Percentiles rank a stretch among this genome's conserved stretches.
Evolutionary conservation across 805 yeast species (phyloP).

Genomic region (Pichia insulana): DNA sequence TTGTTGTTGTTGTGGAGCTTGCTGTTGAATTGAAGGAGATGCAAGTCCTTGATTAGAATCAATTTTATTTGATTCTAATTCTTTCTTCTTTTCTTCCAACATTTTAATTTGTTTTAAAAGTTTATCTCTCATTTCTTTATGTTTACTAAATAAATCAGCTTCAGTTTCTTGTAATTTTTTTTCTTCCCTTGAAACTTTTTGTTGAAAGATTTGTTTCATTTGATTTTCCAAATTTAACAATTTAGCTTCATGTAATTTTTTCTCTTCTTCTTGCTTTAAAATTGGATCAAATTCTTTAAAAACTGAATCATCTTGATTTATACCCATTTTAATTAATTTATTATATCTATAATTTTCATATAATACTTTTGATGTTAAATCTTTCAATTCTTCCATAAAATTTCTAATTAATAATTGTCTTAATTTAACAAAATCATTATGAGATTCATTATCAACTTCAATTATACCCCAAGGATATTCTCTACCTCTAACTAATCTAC

Average conservation of each 20-base stretch:
- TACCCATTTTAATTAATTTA: constrained; percentile 73
- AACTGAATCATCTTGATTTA: constrained; percentile 86
- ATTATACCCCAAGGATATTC: constrained; percentile 95
- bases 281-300: constrained; percentile 93
- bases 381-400: constrained; percentile 89
- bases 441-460: constrained; percentile 90
- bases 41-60: background rate
- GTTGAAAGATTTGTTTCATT: constrained; percentile 94
- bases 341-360: constrained; percentile 87
- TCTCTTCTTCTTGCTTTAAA: constrained; percentile 88
- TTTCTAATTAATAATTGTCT: constrained; percentile 84
- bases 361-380: constrained; percentile 62
- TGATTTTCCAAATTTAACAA: constrained; percentile 90
- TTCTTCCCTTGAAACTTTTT: constrained; percentile 93
- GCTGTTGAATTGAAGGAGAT: constrained; percentile 15
- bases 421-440: constrained; percentile 83
- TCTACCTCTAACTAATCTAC: constrained; percentile 82
- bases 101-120: constrained; percentile 79
- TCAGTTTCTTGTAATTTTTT: constrained; percentile 94
- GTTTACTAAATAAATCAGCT: constrained; percentile 90
- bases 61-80: constrained; percentile 46
- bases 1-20: constrained; percentile 19
- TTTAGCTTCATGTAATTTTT: constrained; percentile 86
- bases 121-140: constrained; percentile 95
- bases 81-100: constrained; percentile 83